phyloP scores from a whole-genome alignment of 2,329 filamentous ascomycete genomes.

The Mariannaea elegans region DNA sequence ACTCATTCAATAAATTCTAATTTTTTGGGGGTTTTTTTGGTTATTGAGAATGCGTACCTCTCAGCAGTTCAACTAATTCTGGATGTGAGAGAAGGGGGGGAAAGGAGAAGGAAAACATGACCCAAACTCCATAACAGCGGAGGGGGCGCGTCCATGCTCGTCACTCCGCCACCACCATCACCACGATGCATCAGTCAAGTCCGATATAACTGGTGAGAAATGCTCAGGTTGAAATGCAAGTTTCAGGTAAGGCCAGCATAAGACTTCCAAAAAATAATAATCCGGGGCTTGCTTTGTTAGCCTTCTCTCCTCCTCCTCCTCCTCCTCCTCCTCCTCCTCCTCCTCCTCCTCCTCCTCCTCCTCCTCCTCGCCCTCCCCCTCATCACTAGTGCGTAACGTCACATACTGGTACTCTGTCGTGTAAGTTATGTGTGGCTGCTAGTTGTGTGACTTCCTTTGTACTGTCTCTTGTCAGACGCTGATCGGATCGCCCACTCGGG shows the following conservation, averaged over 20 bases:
- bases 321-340: too few species aligned
- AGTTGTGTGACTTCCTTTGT: neutral
- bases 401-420: neutral
- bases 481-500: neutral
- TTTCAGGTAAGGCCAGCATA: conserved; percentile 17
- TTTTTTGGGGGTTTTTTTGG: too few species aligned
- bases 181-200: neutral
- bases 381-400: too few species aligned
- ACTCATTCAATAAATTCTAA: too few species aligned
- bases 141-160: too few species aligned
- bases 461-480: neutral
- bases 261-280: neutral
- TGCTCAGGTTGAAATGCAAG: conserved; percentile 9
- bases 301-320: too few species aligned
- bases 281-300: neutral
- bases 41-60: neutral
- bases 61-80: neutral
- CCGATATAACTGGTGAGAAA: neutral
- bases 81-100: neutral
- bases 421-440: too few species aligned
- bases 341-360: too few species aligned
- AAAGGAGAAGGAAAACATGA: neutral
- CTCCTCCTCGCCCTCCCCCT: too few species aligned
- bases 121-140: neutral
- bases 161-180: too few species aligned